phyloP scores from a whole-genome alignment of 2,329 filamentous ascomycete species.

The Pestalotiopsis sp. region DNA sequence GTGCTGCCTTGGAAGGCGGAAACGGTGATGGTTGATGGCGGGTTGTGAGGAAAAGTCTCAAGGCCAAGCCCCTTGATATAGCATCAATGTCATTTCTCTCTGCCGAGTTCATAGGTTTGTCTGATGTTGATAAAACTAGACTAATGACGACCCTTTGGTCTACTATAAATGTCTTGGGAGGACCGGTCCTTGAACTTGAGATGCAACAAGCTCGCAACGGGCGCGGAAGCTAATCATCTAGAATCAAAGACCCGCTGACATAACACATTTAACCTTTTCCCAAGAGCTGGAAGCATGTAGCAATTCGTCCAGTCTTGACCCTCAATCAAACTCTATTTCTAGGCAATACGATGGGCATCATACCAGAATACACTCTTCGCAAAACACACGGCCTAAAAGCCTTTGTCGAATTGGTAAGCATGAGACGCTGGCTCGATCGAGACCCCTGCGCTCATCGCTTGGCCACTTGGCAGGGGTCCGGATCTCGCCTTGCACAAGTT shows the following conservation, averaged over 20 bases:
- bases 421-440: not conserved
- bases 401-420: not conserved
- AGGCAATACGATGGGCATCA: not conserved
- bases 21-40: not conserved
- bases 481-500: not conserved
- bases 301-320: not conserved
- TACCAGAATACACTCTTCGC: not conserved
- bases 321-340: not conserved
- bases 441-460: not conserved
- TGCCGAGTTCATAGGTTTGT: no score
- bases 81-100: no score
- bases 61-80: no score
- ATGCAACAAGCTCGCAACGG: no score
- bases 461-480: constrained; percentile 7
- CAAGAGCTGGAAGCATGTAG: not conserved
- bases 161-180: no score
- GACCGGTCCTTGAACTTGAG: no score
- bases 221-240: not conserved
- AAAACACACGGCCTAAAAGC: not conserved
- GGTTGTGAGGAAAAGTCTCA: not conserved
- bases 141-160: not conserved
- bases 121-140: not conserved
- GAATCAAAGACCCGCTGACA: not conserved
- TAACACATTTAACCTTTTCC: not conserved
- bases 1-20: not conserved